phyloP scores from a whole-genome alignment of 176 grass and related monocot species.

The Miscanthus lutarioriparius region DNA sequence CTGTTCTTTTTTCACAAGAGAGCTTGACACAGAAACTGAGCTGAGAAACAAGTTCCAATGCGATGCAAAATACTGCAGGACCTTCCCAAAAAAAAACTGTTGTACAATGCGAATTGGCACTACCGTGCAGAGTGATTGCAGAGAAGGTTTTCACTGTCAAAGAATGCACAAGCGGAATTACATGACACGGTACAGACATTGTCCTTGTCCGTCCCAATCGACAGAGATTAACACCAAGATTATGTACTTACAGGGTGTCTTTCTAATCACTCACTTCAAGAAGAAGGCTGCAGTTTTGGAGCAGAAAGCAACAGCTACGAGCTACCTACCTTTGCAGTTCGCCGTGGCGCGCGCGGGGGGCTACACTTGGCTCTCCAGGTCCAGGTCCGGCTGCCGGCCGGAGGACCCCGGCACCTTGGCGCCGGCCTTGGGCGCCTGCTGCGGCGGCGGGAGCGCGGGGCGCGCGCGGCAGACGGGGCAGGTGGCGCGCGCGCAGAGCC shows the following conservation, averaged over 20 bases:
- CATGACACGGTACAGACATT: not conserved
- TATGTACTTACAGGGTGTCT: not conserved
- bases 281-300: slow-evolving; percentile 4
- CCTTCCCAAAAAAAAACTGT: not conserved
- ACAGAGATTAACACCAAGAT: slow-evolving; percentile 14
- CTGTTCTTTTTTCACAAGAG: not conserved
- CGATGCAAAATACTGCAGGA: not conserved
- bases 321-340: slow-evolving; percentile 23
- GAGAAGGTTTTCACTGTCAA: not conserved
- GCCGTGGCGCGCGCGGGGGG: not conserved
- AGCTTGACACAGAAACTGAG: not conserved
- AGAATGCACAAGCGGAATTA: not conserved
- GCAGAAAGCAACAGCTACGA: not conserved
- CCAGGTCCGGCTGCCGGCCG: slow-evolving; percentile 33
- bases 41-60: not conserved
- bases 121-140: not conserved
- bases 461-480: slow-evolving; percentile 56
- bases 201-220: not conserved
- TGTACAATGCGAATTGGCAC: not conserved
- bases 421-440: slow-evolving; percentile 5
- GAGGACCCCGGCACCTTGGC: not conserved
- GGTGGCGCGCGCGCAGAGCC: slow-evolving; percentile 48
- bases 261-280: not conserved
- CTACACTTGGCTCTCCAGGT: slow-evolving; percentile 53
- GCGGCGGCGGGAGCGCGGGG: slow-evolving; percentile 34